phyloP scores from a whole-genome alignment of 176 grass and related monocot genomes.

The Triticum urartu region DNA sequence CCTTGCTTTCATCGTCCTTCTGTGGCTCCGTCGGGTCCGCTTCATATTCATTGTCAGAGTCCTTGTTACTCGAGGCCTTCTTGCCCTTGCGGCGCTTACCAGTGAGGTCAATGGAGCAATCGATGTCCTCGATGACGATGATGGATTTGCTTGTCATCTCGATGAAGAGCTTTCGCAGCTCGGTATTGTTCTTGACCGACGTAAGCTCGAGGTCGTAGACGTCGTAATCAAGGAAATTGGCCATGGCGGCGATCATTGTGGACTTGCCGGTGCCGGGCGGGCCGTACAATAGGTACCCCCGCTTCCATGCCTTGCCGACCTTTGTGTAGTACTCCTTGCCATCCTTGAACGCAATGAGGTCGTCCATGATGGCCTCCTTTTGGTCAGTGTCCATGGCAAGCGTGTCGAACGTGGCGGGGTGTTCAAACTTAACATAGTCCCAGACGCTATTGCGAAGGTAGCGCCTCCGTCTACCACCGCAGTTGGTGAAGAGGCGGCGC shows the following conservation, averaged over 20 bases:
- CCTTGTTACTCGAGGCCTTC: not conserved
- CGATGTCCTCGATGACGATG: conserved; percentile 91
- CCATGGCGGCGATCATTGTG: conserved; percentile 59
- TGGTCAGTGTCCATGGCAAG: conserved; percentile 44
- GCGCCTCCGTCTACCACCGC: not conserved
- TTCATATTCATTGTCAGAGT: not conserved
- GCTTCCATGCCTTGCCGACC: conserved; percentile 62
- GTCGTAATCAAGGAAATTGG: conserved; percentile 50
- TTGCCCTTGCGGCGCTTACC: conserved; percentile 26
- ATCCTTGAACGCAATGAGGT: conserved; percentile 37
- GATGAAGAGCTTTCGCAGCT: too few species aligned
- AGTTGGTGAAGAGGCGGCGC: conserved; percentile 34
- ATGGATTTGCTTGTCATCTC: conserved; percentile 36
- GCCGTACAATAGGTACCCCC: conserved; percentile 52
- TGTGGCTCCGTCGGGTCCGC: not conserved
- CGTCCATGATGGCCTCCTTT: conserved; percentile 43
- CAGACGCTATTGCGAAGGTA: not conserved
- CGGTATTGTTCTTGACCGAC: conserved; percentile 9
- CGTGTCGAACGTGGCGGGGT: conserved; percentile 35
- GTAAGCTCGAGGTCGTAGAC: conserved; percentile 49
- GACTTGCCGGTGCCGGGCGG: conserved; percentile 64
- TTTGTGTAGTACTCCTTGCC: conserved; percentile 50
- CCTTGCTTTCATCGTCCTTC: conserved; percentile 34
- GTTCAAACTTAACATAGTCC: conserved; percentile 43
- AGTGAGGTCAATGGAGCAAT: conserved; percentile 65